A percentile compares a stretch with the other conserved stretches of the same genome.
Conservation (phyloP, 163 green algal species). For the Chlorella variabilis region DNA sequence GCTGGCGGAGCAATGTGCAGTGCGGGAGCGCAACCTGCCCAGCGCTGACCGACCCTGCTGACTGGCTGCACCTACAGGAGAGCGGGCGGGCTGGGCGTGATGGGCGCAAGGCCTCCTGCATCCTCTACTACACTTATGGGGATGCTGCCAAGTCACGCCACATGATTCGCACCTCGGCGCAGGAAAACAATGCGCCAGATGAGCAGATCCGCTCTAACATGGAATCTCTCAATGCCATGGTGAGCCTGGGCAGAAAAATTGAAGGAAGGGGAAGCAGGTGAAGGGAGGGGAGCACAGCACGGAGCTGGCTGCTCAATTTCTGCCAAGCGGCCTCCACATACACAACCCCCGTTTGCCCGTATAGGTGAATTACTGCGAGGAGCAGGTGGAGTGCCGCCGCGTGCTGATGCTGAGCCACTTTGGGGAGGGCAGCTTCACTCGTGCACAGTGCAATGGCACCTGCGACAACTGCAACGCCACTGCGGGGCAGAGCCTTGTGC, state of each 20-base stretch:
- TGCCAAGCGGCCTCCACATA: no score
- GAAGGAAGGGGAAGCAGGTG: no score
- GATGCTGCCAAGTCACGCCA: conserved; percentile 74
- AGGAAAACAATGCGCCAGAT: conserved; percentile 68
- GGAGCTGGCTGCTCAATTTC: background rate
- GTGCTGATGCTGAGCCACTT: conserved; percentile 90
- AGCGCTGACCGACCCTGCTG: no score
- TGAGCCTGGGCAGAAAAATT: conserved; percentile 35
- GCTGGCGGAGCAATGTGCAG: background rate
- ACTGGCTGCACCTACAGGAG: conserved; percentile 50
- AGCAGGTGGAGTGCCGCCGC: conserved; percentile 82
- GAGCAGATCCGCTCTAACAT: conserved; percentile 78
- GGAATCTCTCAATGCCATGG: conserved; percentile 86
- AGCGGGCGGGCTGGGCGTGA: conserved; percentile 80
- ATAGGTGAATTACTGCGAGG: conserved; percentile 85
- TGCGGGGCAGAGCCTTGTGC: conserved; percentile 33
- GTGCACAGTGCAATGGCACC: conserved; percentile 62
- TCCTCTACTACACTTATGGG: conserved; percentile 87
- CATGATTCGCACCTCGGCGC: conserved; percentile 78
- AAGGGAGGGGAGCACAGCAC: no score
- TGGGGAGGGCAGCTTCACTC: conserved; percentile 71
- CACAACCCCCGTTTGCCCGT: no score
- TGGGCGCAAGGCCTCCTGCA: conserved; percentile 70
- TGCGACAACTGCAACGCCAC: conserved; percentile 78
- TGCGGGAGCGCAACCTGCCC: no score